Evolutionary conservation across 2,329 filamentous ascomycete species (phyloP).

Genomic region (Magnaporthiopsis incrustans): DNA sequence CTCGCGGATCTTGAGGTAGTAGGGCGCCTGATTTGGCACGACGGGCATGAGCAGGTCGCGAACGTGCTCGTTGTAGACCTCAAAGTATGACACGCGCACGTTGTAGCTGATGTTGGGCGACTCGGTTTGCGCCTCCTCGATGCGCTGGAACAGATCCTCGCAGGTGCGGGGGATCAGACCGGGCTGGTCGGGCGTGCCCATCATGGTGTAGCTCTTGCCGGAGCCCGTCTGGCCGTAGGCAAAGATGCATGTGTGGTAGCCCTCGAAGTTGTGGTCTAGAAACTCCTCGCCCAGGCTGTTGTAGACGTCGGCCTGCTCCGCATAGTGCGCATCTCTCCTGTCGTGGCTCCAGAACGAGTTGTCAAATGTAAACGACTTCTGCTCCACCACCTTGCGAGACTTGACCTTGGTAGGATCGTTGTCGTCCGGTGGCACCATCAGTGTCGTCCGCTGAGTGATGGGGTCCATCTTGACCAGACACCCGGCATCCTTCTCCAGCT

Average conservation of each 20-base stretch:
- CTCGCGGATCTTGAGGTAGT: slow-evolving; percentile 96
- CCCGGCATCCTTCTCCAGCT: slow-evolving; percentile 69
- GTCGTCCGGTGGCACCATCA: slow-evolving; percentile 45
- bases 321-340: slow-evolving; percentile 72
- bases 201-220: slow-evolving; percentile 97
- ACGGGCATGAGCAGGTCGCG: slow-evolving; percentile 82
- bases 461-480: slow-evolving; percentile 93
- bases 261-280: slow-evolving; percentile 97
- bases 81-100: slow-evolving; percentile 95
- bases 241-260: slow-evolving; percentile 98
- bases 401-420: slow-evolving; percentile 47
- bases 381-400: slow-evolving; percentile 68
- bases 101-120: slow-evolving; percentile 92
- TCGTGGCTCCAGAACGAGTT: slow-evolving; percentile 98
- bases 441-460: slow-evolving; percentile 71
- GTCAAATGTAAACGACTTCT: slow-evolving; percentile 92
- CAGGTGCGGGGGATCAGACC: slow-evolving; percentile 93
- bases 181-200: slow-evolving; percentile 79
- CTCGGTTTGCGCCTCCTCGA: slow-evolving; percentile 67
- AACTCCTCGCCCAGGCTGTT: slow-evolving; percentile 92
- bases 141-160: slow-evolving; percentile 90
- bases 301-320: slow-evolving; percentile 88
- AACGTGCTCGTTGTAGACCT: slow-evolving; percentile 99
- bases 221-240: slow-evolving; percentile 97
- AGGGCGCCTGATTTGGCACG: slow-evolving; percentile 60